A percentile compares a stretch with the other conserved stretches of the same genome.
These are phyloP conservation scores for Trichomonascus vanleenenianus DNA, from an alignment of 805 yeast genomes.

Conservation along the genomic window DNA sequence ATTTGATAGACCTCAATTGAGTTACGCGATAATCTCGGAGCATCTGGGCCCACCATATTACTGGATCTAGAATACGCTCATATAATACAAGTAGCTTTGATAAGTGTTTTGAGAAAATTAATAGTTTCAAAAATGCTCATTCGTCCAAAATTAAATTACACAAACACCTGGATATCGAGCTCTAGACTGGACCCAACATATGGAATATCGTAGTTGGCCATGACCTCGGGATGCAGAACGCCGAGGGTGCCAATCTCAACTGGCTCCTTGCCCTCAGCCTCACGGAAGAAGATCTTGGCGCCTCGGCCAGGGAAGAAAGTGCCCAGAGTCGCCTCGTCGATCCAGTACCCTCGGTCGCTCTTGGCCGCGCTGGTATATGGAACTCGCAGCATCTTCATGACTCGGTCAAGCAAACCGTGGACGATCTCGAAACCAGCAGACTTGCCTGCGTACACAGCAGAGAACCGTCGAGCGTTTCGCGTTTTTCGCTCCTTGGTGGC, in stretches of 20 bases:
- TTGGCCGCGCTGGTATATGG: constrained; percentile 38
- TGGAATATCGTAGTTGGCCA: constrained; percentile 80
- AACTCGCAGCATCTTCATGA: constrained; percentile 94
- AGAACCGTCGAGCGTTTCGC: constrained; percentile 87
- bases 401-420: constrained; percentile 89
- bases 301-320: constrained; percentile 94
- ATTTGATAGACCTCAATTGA: too few relatives aligned
- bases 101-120: too few relatives aligned
- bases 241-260: constrained; percentile 70
- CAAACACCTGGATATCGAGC: constrained; percentile 76
- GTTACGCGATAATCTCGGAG: too few relatives aligned
- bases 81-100: too few relatives aligned
- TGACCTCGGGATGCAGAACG: constrained; percentile 91
- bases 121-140: too few relatives aligned
- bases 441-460: constrained; percentile 90
- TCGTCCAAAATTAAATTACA: too few relatives aligned
- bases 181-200: constrained; percentile 90
- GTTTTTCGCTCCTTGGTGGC: constrained; percentile 78
- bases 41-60: too few relatives aligned
- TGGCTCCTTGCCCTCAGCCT: constrained; percentile 33
- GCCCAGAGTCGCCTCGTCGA: constrained; percentile 39
- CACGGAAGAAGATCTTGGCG: constrained; percentile 74
- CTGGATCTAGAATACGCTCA: too few relatives aligned
- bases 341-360: constrained; percentile 55
- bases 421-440: constrained; percentile 90